These are phyloP conservation scores for Fusarium incarnatum DNA, from an alignment of 2,329 filamentous ascomycete genomes.

Conservation along the genomic window DNA sequence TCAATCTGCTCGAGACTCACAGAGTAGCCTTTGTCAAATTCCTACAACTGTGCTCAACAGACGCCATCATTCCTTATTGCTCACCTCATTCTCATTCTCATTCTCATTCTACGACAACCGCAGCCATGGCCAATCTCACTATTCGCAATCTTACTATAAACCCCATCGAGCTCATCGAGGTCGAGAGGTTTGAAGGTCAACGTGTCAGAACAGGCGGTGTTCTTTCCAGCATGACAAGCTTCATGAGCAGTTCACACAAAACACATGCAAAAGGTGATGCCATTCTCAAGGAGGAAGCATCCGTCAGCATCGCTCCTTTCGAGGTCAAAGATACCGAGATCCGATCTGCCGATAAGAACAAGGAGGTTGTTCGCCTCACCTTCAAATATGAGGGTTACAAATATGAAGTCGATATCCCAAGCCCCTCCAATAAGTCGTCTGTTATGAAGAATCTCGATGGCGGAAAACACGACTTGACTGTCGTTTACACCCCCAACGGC, in stretches of 20 bases:
- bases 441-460: constrained; percentile 68
- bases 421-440: constrained; percentile 68
- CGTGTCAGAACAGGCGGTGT: constrained; percentile 57
- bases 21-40: neutral
- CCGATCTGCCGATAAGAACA: constrained; percentile 66
- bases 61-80: constrained; percentile 6
- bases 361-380: constrained; percentile 78
- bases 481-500: constrained; percentile 70
- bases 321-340: constrained; percentile 68
- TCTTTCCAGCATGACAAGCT: constrained; percentile 59
- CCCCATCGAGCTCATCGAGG: constrained; percentile 75
- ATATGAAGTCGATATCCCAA: constrained; percentile 80
- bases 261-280: constrained; percentile 65
- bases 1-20: neutral
- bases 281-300: constrained; percentile 71
- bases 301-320: constrained; percentile 76
- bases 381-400: constrained; percentile 68
- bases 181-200: constrained; percentile 77
- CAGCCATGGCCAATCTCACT: constrained; percentile 67
- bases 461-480: constrained; percentile 69
- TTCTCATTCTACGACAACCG: constrained; percentile 2
- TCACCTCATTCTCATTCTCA: neutral
- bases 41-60: neutral
- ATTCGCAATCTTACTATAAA: constrained; percentile 85
- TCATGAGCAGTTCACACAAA: constrained; percentile 50